Evolutionary conservation across 2,329 filamentous ascomycete genomes (phyloP).

Genomic region (Ceratocystiopsis minuta): DNA sequence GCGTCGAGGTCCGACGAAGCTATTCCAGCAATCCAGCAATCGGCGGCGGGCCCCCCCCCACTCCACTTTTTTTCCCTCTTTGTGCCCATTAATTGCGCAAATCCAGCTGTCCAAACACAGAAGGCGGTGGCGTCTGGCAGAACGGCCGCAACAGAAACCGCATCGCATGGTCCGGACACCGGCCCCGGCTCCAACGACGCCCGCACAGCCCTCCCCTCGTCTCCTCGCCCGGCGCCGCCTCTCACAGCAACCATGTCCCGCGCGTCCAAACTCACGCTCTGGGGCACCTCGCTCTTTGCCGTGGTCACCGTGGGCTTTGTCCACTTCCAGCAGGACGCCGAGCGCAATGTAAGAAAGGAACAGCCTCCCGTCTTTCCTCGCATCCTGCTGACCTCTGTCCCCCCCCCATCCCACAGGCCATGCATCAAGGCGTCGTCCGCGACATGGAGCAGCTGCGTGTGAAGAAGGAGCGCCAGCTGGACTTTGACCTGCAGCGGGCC

Average conservation of each 20-base stretch:
- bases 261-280: slow-evolving; percentile 72
- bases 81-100: too few species aligned
- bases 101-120: too few species aligned
- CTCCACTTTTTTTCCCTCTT: too few species aligned
- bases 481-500: slow-evolving; percentile 79
- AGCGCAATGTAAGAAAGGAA: slow-evolving; percentile 49
- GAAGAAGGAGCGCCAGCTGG: slow-evolving; percentile 77
- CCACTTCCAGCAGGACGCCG: slow-evolving; percentile 67
- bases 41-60: too few species aligned
- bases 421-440: slow-evolving; percentile 87
- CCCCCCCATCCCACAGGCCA: slow-evolving; percentile 39
- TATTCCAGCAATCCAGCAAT: too few species aligned
- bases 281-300: slow-evolving; percentile 59
- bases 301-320: slow-evolving; percentile 65
- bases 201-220: too few species aligned
- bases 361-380: slow-evolving; percentile 6
- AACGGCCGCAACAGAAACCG: too few species aligned
- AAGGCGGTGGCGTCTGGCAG: too few species aligned
- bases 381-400: slow-evolving; percentile 8
- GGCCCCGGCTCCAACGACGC: too few species aligned
- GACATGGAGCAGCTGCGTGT: slow-evolving; percentile 88
- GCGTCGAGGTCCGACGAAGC: too few species aligned
- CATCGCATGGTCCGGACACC: too few species aligned
- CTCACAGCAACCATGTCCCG: slow-evolving; percentile 50
- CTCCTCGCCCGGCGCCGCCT: too few species aligned